Evolutionary conservation across 768 basidiomycete species (phyloP).

Genomic region (Galerina marginata): DNA sequence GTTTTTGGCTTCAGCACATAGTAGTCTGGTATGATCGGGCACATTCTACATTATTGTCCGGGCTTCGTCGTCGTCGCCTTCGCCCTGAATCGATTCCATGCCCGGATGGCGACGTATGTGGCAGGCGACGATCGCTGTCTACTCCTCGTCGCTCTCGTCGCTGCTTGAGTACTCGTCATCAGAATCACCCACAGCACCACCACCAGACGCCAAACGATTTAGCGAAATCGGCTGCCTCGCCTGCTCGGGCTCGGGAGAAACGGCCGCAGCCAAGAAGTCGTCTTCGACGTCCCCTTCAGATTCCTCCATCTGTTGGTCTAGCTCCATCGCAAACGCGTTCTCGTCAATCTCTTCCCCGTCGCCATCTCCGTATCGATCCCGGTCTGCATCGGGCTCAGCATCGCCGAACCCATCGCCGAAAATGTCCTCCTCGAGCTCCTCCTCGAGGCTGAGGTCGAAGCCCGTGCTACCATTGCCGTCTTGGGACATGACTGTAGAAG

Average conservation of each 20-base stretch:
- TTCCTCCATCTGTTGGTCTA: conserved; percentile 44
- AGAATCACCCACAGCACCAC: conserved; percentile 33
- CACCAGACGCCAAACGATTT: conserved; percentile 44
- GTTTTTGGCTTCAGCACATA: too few relatives aligned
- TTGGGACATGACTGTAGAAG: conserved; percentile 7
- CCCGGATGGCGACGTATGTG: background rate
- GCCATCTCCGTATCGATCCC: conserved; percentile 10
- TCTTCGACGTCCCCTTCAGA: conserved; percentile 41
- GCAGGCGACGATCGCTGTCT: background rate
- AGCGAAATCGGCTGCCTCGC: conserved; percentile 51
- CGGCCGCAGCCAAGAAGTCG: conserved; percentile 52
- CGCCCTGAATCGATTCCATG: too few relatives aligned
- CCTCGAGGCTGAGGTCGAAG: conserved; percentile 14
- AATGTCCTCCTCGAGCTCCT: conserved; percentile 32
- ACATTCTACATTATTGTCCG: too few relatives aligned
- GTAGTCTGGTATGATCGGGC: too few relatives aligned
- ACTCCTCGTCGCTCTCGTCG: conserved; percentile 34
- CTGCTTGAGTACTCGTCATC: conserved; percentile 35
- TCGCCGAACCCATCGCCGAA: conserved; percentile 25
- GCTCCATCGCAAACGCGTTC: conserved; percentile 42
- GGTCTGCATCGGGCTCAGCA: conserved; percentile 10
- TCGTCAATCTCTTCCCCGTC: conserved; percentile 39
- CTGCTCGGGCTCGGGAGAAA: conserved; percentile 40
- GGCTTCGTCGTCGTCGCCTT: too few relatives aligned
- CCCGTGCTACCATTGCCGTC: background rate